Evolutionary conservation across 768 basidiomycete species (phyloP), one percentile per base, ranked within the genome.

Genomic region (Amanita rubescens): DNA sequence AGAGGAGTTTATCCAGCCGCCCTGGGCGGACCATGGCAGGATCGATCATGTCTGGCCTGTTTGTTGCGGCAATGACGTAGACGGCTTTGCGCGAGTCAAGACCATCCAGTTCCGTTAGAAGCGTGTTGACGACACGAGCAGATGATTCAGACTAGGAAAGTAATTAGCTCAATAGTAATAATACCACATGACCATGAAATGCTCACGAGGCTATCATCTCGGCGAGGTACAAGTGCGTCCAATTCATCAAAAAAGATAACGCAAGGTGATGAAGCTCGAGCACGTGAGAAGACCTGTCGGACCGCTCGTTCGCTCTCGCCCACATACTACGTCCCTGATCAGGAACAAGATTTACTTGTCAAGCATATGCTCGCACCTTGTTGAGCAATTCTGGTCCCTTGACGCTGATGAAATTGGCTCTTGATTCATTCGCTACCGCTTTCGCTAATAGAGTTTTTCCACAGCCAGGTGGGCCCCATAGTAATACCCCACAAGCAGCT

Each of bases 381-480:
- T 99, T 99, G 55, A 99, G 72, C 50, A 98, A 64, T 63, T 99
- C 96, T 0, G 96, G 96, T 0, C 96, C 96, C 63, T 98, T 98
- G 48, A 98, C 90, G 62, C 92, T 94, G 63, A 99, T 97, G 62
- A 99, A 98, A 68, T 94, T 98, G 11, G 96, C 96, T 58, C 81
- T 75, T 50, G 86, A 90, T 71, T 97, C 96, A 65, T 94, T 97
- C 8, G 96, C 96, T 4, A 98, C 95, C 0, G 95, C 96, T 65
- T 97, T 98, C 0, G 96, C 96, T n/a, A 99, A 73, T 25, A 99
- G 65, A 0, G 96, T 99, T 71, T 98, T 99, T 4, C 96, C 96
- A 64, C 95, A 98, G 9, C 96, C 96, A 0, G 96, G 95, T 22
- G 96, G 96, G 27, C 96, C 96, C 96, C 96, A 98, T n/a, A 98